A percentile compares a stretch with the other conserved stretches of the same genome.
Evolutionary conservation across 2,329 filamentous ascomycete species (phyloP).

Genomic region (Diaporthe vaccinii): DNA sequence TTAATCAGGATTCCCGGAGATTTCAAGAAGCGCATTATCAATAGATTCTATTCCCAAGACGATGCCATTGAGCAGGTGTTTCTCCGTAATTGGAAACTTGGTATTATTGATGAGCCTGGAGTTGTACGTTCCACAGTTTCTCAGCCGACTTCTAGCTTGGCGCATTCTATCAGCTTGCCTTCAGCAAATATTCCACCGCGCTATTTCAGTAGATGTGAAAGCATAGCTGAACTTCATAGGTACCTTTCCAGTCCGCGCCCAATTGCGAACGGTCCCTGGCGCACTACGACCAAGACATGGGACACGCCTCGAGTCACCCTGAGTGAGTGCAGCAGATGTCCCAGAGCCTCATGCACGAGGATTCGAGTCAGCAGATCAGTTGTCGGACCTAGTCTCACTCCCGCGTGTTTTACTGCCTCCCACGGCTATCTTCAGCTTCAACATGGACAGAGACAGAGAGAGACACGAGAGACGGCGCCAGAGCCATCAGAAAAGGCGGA

Average conservation of each 20-base stretch:
- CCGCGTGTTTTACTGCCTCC: conserved; percentile 11
- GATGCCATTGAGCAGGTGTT: background rate
- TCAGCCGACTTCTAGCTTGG: background rate
- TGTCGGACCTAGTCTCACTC: background rate
- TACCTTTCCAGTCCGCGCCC: background rate
- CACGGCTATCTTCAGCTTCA: background rate
- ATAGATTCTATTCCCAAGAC: no score
- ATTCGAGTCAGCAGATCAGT: conserved; percentile 7
- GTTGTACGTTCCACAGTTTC: background rate
- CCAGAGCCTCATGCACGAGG: background rate
- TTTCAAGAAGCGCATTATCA: background rate
- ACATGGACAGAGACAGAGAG: conserved; percentile 17
- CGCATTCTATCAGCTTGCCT: background rate
- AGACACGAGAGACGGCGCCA: conserved; percentile 9
- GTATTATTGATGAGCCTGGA: background rate
- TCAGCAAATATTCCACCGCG: background rate
- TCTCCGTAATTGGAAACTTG: background rate
- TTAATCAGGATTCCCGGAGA: background rate
- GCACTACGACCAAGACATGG: background rate
- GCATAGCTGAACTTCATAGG: background rate
- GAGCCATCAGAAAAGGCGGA: background rate
- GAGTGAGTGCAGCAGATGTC: conserved; percentile 1
- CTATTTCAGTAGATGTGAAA: background rate
- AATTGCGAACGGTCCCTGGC: background rate
- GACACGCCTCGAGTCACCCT: background rate